Conservation (phyloP, 208 protist genomes). For the Trypanosoma brucei region DNA sequence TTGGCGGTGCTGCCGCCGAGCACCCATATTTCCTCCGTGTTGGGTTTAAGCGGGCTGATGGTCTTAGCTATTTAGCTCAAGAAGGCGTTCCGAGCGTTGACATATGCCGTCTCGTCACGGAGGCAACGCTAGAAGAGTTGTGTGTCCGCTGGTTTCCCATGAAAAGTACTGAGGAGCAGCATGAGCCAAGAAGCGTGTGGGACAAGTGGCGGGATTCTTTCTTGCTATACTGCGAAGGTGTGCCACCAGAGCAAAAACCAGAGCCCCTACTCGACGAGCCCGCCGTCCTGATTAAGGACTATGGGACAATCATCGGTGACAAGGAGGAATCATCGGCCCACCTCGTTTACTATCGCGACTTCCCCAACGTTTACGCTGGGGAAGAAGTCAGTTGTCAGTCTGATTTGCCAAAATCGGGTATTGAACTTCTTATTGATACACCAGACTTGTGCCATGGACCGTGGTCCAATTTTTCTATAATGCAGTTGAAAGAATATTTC, state of each 20-base stretch:
- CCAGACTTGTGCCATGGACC: conserved; percentile 68
- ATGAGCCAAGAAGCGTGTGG: not conserved
- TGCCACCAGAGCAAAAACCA: conserved; percentile 17
- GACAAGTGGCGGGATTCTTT: conserved; percentile 42
- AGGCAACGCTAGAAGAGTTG: conserved; percentile 70
- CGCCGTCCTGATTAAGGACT: conserved; percentile 52
- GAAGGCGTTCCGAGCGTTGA: conserved; percentile 58
- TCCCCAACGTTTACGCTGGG: conserved; percentile 77
- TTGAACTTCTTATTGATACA: conserved; percentile 77
- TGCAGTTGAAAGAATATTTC: conserved; percentile 75
- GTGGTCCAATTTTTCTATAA: conserved; percentile 82
- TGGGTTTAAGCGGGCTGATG: conserved; percentile 64
- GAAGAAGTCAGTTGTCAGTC: conserved; percentile 46
- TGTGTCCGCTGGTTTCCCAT: conserved; percentile 64
- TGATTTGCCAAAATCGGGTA: conserved; percentile 52
- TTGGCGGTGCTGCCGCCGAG: conserved; percentile 48
- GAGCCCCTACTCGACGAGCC: conserved; percentile 25
- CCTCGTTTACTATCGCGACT: conserved; percentile 75
- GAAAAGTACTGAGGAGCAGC: conserved; percentile 1
- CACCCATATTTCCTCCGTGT: conserved; percentile 82
- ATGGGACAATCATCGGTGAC: conserved; percentile 63
- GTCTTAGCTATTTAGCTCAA: conserved; percentile 50
- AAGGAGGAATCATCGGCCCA: conserved; percentile 64
- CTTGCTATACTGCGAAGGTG: conserved; percentile 44
- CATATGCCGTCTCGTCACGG: conserved; percentile 64